phyloP scores from a whole-genome alignment of 768 basidiomycete genomes.

The Tylopilus cervinicoccineus region DNA sequence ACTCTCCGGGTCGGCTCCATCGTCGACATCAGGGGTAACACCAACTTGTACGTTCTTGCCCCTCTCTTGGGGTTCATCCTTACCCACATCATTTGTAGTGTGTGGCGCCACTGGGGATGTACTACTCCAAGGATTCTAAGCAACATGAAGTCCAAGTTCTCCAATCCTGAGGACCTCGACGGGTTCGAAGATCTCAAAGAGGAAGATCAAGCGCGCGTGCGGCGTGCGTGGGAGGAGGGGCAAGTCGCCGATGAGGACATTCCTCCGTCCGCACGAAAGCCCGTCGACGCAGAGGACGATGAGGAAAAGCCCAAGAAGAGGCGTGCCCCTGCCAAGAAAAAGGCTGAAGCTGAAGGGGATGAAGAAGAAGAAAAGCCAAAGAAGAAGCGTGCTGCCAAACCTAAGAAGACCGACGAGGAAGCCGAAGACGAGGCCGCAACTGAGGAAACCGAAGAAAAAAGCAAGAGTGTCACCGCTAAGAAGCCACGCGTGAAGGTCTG shows the following conservation, averaged over 20 bases:
- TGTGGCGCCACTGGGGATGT: slow-evolving; percentile 93
- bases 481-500: slow-evolving; percentile 37
- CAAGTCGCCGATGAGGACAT: slow-evolving; percentile 83
- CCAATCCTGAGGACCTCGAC: slow-evolving; percentile 67
- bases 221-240: slow-evolving; percentile 71
- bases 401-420: slow-evolving; percentile 33
- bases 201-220: slow-evolving; percentile 69
- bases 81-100: slow-evolving; percentile 32
- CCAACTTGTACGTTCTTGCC: slow-evolving; percentile 51
- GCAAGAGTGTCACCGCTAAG: slow-evolving; percentile 32
- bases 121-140: slow-evolving; percentile 61
- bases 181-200: slow-evolving; percentile 72
- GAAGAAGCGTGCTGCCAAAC: slow-evolving; percentile 29
- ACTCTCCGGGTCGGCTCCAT: slow-evolving; percentile 67
- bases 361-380: slow-evolving; percentile 38
- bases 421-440: slow-evolving; percentile 32
- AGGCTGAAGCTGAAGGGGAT: slow-evolving; percentile 30
- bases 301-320: slow-evolving; percentile 56
- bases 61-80: neutral
- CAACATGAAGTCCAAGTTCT: slow-evolving; percentile 65
- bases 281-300: slow-evolving; percentile 44
- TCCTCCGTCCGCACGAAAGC: slow-evolving; percentile 66
- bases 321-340: slow-evolving; percentile 37
- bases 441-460: slow-evolving; percentile 24
- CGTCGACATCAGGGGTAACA: slow-evolving; percentile 70